These are phyloP conservation scores for Debaryomyces hansenii DNA, from an alignment of 805 yeast genomes.

Conservation along the genomic window DNA sequence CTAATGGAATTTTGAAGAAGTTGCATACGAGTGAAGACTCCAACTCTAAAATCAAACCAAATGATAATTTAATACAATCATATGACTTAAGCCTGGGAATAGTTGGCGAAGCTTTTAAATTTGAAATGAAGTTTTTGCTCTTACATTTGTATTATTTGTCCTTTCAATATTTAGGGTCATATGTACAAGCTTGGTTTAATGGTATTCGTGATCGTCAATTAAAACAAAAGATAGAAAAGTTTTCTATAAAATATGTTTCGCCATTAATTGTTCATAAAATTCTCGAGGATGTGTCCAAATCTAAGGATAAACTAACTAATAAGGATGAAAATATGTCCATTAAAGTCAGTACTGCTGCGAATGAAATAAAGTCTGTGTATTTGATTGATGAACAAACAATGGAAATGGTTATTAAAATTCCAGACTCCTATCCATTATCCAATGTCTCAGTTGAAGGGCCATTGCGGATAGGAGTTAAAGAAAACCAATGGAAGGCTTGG, in stretches of 20 bases:
- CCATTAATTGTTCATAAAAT: constrained; percentile 62
- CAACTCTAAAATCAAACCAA: constrained; percentile 4
- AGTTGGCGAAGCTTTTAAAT: constrained; percentile 14
- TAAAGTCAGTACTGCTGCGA: constrained; percentile 57
- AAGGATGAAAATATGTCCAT: constrained; percentile 52
- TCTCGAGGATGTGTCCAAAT: constrained; percentile 47
- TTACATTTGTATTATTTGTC: constrained; percentile 53
- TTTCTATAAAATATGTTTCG: constrained; percentile 61
- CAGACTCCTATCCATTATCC: constrained; percentile 74
- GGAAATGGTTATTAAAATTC: constrained; percentile 76
- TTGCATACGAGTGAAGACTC: constrained; percentile 11
- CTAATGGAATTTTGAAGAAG: constrained; percentile 16
- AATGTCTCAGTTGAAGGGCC: constrained; percentile 77
- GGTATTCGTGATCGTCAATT: constrained; percentile 66
- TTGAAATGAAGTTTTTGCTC: constrained; percentile 40
- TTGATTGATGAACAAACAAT: constrained; percentile 83
- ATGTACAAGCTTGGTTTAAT: constrained; percentile 67
- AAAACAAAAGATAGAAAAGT: constrained; percentile 59
- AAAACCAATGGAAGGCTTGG: constrained; percentile 95
- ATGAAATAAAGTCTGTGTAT: constrained; percentile 72
- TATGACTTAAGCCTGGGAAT: constrained; percentile 21
- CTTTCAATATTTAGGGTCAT: constrained; percentile 53
- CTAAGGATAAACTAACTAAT: constrained; percentile 31
- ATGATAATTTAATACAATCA: constrained; percentile 16
- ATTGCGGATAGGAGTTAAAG: constrained; percentile 82